Percentiles rank a stretch among this genome's conserved stretches.
Evolutionary conservation across 2,329 filamentous ascomycete species (phyloP).

Genomic region (Leptographium lundbergii): DNA sequence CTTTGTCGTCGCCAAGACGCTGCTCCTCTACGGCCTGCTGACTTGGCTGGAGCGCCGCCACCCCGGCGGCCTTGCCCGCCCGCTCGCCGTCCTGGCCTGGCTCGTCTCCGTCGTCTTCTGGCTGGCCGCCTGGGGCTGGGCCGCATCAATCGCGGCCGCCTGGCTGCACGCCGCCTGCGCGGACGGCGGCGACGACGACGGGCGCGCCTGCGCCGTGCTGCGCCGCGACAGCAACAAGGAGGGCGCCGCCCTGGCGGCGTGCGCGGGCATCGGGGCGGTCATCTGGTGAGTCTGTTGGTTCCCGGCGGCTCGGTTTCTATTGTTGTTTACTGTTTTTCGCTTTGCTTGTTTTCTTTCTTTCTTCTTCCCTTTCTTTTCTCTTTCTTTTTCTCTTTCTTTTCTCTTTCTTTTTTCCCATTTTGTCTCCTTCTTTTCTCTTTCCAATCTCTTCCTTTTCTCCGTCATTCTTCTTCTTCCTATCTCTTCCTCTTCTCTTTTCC

Average conservation of each 20-base stretch:
- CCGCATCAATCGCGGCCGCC: conserved; percentile 6
- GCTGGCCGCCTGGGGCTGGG: conserved; percentile 11
- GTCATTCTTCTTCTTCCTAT: neutral
- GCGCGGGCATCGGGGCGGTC: conserved; percentile 27
- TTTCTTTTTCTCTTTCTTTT: neutral
- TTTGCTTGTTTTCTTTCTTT: neutral
- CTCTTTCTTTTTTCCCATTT: neutral
- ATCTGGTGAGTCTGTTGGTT: conserved; percentile 21
- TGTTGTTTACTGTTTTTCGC: neutral
- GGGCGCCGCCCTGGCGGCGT: conserved; percentile 24
- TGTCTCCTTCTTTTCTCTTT: neutral
- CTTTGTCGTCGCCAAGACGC: conserved; percentile 29
- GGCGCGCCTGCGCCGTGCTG: conserved; percentile 5
- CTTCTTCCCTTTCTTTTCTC: neutral
- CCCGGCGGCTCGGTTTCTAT: no score
- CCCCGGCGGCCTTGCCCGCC: conserved; percentile 25
- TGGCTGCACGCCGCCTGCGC: conserved; percentile 26
- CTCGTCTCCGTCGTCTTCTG: conserved; percentile 27
- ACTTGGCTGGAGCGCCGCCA: conserved; percentile 23
- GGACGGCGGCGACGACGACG: conserved; percentile 13
- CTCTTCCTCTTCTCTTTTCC: neutral
- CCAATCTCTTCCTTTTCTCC: neutral
- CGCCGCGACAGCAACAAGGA: conserved; percentile 3
- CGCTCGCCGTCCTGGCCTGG: conserved; percentile 23
- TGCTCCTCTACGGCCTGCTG: conserved; percentile 26